Evolutionary conservation across 768 basidiomycete genomes (phyloP).

Genomic region (Leccinum imitatum): DNA sequence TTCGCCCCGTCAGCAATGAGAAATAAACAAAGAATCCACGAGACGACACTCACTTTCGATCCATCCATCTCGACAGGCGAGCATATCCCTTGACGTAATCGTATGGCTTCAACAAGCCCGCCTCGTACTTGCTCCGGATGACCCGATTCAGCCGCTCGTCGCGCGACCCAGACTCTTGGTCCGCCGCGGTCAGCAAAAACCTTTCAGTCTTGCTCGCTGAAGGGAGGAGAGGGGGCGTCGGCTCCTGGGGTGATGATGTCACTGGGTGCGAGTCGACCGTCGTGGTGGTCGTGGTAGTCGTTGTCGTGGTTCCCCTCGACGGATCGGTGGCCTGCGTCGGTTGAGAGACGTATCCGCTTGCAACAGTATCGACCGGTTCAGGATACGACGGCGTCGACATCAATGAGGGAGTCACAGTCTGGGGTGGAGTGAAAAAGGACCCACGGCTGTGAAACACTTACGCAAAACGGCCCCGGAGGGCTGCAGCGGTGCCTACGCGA

Average conservation of each 20-base stretch:
- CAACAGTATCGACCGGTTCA: constrained; percentile 11
- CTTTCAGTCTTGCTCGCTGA: constrained; percentile 61
- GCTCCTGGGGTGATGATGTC: constrained; percentile 31
- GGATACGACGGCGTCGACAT: constrained; percentile 32
- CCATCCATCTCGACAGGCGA: constrained; percentile 92
- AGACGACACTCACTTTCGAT: constrained; percentile 63
- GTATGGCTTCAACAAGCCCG: constrained; percentile 90
- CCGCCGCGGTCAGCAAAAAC: constrained; percentile 91
- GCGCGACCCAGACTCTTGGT: constrained; percentile 88
- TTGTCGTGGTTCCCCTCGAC: constrained; percentile 12
- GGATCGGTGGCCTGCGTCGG: constrained; percentile 19
- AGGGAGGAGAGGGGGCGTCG: constrained; percentile 56
- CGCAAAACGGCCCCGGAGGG: too few species aligned
- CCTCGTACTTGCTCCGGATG: constrained; percentile 96
- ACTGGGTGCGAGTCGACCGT: constrained; percentile 23
- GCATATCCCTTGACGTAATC: constrained; percentile 97
- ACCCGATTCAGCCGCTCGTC: constrained; percentile 87
- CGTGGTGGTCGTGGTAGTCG: constrained; percentile 1
- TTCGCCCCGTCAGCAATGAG: constrained; percentile 53
- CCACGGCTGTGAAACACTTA: too few species aligned
- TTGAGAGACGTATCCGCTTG: constrained; percentile 17
- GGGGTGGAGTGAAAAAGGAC: constrained; percentile 25
- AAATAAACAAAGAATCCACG: not conserved
- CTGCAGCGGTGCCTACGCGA: too few species aligned
- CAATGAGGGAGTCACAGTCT: constrained; percentile 47